Conservation (phyloP, 202 grass and related monocot genomes). For the Schoenoplectus triqueter region DNA sequence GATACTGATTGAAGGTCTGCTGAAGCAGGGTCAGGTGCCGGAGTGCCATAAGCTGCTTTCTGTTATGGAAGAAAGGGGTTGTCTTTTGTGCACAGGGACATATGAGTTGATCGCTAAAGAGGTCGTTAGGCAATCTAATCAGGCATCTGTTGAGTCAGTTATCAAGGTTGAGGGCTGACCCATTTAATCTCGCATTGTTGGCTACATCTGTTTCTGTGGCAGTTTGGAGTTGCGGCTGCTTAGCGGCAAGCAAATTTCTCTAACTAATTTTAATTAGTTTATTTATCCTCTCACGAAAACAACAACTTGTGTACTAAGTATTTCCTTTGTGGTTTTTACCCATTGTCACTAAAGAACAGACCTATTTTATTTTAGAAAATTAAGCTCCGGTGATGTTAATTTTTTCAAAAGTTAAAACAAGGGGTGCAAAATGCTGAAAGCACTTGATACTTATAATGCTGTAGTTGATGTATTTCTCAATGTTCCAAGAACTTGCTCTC, state of each 20-base stretch:
- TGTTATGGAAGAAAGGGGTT: no score
- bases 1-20: slow-evolving; percentile 82
- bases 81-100: slow-evolving; percentile 56
- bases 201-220: slow-evolving; percentile 2
- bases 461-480: background rate
- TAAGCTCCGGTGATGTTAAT: background rate
- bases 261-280: background rate
- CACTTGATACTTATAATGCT: background rate
- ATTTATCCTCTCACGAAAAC: background rate
- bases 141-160: background rate
- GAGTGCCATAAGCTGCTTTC: slow-evolving; percentile 46
- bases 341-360: background rate
- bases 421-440: background rate
- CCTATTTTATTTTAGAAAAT: background rate
- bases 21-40: slow-evolving; percentile 64
- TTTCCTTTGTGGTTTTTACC: background rate
- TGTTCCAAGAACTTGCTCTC: background rate
- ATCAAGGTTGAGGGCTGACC: slow-evolving; percentile 5
- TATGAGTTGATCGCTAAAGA: slow-evolving; percentile 62
- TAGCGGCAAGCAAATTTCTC: slow-evolving; percentile 28
- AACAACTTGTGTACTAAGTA: background rate
- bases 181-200: background rate
- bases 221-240: slow-evolving; percentile 1
- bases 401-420: slow-evolving; percentile 9
- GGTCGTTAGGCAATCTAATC: slow-evolving; percentile 44